Conservation (phyloP, 2,329 filamentous ascomycete species). For the Stagonosporopsis chrysanthemi region DNA sequence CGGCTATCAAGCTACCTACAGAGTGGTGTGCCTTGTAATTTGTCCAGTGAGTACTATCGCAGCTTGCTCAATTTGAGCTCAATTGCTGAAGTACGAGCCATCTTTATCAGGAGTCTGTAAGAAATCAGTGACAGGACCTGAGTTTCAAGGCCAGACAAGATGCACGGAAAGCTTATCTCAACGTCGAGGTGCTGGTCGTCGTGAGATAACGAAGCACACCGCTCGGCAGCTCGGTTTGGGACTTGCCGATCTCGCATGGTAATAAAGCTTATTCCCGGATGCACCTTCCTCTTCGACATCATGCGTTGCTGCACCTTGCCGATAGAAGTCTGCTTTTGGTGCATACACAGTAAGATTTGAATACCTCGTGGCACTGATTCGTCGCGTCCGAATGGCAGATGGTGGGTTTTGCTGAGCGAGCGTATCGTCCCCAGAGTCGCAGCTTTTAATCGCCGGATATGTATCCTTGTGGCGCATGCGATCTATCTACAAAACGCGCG, state of each 20-base stretch:
- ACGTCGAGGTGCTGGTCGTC: background rate
- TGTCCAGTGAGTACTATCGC: background rate
- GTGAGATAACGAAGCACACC: background rate
- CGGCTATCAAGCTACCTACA: background rate
- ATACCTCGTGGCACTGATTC: background rate
- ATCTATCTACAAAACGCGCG: background rate
- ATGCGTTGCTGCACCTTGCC: background rate
- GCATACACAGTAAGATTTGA: too few relatives aligned
- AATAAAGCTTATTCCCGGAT: constrained; percentile 8
- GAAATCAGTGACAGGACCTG: background rate
- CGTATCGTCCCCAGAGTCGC: background rate
- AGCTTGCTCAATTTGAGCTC: background rate
- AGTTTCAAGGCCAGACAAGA: background rate
- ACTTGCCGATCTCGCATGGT: constrained; percentile 8
- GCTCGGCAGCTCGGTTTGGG: constrained; percentile 1
- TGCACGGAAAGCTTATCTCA: constrained; percentile 4
- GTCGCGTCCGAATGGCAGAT: background rate
- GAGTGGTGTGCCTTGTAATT: background rate
- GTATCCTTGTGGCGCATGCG: constrained; percentile 4
- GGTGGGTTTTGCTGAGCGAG: background rate
- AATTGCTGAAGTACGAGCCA: background rate
- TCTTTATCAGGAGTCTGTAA: background rate
- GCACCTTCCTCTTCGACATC: constrained; percentile 2
- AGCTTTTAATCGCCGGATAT: background rate
- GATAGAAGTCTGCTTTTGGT: background rate